Base-by-base conservation (phyloP, 208 protist genomes). In the Trypanosoma platydactyli region DNA sequence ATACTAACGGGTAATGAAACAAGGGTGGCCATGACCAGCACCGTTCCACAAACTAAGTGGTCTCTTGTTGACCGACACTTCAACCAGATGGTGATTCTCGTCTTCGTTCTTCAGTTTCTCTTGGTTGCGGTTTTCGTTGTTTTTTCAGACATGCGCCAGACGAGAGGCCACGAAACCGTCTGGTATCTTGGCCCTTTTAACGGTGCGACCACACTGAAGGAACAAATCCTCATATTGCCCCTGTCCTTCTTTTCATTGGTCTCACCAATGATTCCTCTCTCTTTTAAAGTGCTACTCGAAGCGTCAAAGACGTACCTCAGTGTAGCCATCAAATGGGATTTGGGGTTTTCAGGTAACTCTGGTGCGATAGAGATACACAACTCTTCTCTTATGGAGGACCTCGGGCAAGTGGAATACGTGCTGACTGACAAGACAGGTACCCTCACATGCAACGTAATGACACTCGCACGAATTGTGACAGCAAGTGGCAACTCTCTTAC, bases 361-460 rank as follows among this genome's bases (percentile, higher is more conserved):
- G 57, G 45, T 35, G 59, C 76, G 54, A 77, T 76, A n/a, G 79
- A 73, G 20, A 88, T 86, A 29, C 89, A 92, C 68, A 95, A 89
- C 64, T 97, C 94, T 4, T 77, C 90, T 7, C 65, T 98, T 3
- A 86, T 79, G 1, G 95, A 98, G 78, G 94, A 98, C 51, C 77
- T 98, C 15, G 95, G 93, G 12, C 92, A 96, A 71, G 80, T 98
- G 11, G 81, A 97, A 68, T 95, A 95, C 72, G 52, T 98, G 3
- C 77, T 98, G 29, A 86, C 86, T 12, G 96, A 98, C 77, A 98
- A 98, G 67, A 98, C 96, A 15, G 94, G 94, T 50, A 98, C 96
- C 2, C 74, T 98, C 16, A 98, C 96, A 35, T 59, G 92, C 40
- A 98, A 98, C 59, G 63, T 67, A 12, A 97, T 98, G 93, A 77